Percentiles rank a stretch among this genome's conserved stretches.
These are phyloP conservation scores for Aspergillus amoenus DNA, from an alignment of 2,329 filamentous ascomycete species.

Conservation along the genomic window DNA sequence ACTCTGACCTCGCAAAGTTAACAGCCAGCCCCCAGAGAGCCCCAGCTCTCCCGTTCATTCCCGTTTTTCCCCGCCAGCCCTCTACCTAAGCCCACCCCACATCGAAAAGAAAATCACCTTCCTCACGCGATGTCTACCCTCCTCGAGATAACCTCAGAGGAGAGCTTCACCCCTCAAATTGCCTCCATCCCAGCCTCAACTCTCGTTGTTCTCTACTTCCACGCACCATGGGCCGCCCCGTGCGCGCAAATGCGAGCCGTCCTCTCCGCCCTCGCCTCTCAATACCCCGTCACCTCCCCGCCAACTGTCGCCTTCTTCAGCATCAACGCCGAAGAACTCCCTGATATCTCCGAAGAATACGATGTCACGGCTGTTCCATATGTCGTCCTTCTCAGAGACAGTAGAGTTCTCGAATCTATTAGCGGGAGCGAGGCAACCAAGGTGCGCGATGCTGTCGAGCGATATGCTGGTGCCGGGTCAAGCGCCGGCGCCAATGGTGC, in stretches of 20 bases:
- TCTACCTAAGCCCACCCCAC: not conserved
- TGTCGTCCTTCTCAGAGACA: constrained; percentile 76
- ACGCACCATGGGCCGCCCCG: constrained; percentile 93
- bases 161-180: constrained; percentile 70
- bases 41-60: not conserved
- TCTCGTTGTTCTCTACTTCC: constrained; percentile 86
- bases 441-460: constrained; percentile 82
- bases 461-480: constrained; percentile 59
- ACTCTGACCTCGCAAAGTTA: not conserved
- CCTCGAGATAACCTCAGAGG: constrained; percentile 71
- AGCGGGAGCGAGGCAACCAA: constrained; percentile 86
- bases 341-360: constrained; percentile 87
- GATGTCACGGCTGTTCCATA: constrained; percentile 93
- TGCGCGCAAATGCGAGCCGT: constrained; percentile 93
- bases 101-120: constrained; percentile 1
- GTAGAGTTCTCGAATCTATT: constrained; percentile 76
- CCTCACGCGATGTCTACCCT: constrained; percentile 67
- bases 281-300: constrained; percentile 71
- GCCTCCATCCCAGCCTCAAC: constrained; percentile 65
- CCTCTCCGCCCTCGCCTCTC: constrained; percentile 78
- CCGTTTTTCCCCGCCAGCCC: constrained; percentile 3
- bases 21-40: not conserved
- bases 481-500: constrained; percentile 27
- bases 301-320: constrained; percentile 77
- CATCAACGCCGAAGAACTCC: constrained; percentile 91